A percentile compares a stretch with the other conserved stretches of the same genome.
These are phyloP conservation scores for Solanum chmielewskii DNA, from an alignment of 257 asterid species.

Conservation along the genomic window DNA sequence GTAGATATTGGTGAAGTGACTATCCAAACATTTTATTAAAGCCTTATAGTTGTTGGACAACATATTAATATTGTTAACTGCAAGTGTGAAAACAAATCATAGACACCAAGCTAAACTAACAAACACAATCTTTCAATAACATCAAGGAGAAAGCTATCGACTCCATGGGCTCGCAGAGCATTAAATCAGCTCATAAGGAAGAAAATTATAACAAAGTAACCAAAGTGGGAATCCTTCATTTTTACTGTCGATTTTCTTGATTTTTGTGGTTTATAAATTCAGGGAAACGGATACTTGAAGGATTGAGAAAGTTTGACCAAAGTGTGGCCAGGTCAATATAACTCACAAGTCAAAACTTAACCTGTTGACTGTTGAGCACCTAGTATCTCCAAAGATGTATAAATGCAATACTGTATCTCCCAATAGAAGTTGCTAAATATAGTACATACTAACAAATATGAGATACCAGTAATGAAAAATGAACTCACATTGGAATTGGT, in stretches of 20 bases:
- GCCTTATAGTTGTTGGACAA: not conserved
- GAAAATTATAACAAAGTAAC: not conserved
- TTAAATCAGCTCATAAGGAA: not conserved
- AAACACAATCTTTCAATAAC: not conserved
- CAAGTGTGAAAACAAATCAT: not conserved
- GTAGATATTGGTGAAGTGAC: not conserved
- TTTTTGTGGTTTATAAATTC: not conserved
- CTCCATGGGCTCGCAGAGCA: not conserved
- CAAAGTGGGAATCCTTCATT: not conserved
- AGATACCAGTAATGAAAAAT: not conserved
- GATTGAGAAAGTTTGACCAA: not conserved
- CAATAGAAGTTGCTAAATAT: not conserved
- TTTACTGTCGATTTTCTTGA: not conserved
- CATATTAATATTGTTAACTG: not conserved
- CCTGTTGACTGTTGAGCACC: not conserved
- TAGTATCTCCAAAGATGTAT: not conserved
- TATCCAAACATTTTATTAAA: not conserved
- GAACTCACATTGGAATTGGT: constrained; percentile 46
- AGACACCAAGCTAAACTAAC: not conserved
- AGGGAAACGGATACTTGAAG: not conserved
- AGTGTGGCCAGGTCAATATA: not conserved
- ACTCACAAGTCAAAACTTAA: not conserved
- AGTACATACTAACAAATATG: not conserved
- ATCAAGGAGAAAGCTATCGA: not conserved
- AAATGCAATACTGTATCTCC: not conserved